Evolutionary conservation across 495 filamentous ascomycete genomes (phyloP).

Genomic region (Aspergillus cristatus): DNA sequence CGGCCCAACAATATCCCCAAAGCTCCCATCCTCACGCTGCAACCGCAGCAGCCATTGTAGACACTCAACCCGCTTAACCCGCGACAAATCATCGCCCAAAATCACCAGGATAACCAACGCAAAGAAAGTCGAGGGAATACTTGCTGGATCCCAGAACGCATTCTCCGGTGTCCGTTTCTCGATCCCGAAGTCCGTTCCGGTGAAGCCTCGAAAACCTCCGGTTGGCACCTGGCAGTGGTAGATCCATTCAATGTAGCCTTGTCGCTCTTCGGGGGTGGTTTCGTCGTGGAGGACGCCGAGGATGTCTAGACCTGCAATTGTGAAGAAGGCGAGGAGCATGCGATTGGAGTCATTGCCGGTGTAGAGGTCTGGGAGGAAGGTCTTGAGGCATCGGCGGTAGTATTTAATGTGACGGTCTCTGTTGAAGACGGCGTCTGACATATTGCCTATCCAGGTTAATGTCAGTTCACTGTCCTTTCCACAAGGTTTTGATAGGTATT

Average conservation of each 20-base stretch:
- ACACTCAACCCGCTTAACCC: slow-evolving; percentile 58
- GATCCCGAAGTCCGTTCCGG: slow-evolving; percentile 51
- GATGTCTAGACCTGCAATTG: slow-evolving; percentile 72
- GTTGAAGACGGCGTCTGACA: slow-evolving; percentile 46
- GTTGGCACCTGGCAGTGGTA: slow-evolving; percentile 64
- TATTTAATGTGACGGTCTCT: slow-evolving; percentile 75
- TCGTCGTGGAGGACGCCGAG: slow-evolving; percentile 51
- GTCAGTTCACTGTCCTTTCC: no score
- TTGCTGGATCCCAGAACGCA: slow-evolving; percentile 65
- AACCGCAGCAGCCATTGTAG: slow-evolving; percentile 64
- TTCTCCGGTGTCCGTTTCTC: slow-evolving; percentile 36
- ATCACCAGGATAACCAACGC: slow-evolving; percentile 66
- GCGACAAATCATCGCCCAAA: slow-evolving; percentile 61
- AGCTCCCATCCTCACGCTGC: slow-evolving; percentile 81
- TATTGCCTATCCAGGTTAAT: slow-evolving; percentile 9
- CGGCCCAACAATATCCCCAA: slow-evolving; percentile 68
- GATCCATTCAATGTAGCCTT: slow-evolving; percentile 58
- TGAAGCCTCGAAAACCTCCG: slow-evolving; percentile 75
- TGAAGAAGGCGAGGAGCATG: slow-evolving; percentile 82
- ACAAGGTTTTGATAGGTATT: no score
- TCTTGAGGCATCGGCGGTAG: slow-evolving; percentile 82
- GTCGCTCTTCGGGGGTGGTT: slow-evolving; percentile 48
- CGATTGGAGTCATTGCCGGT: slow-evolving; percentile 81
- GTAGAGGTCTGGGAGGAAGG: slow-evolving; percentile 71
- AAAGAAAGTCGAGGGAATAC: slow-evolving; percentile 79